Conservation (phyloP, 805 yeast genomes). For the Spathaspora hagerdaliae region DNA sequence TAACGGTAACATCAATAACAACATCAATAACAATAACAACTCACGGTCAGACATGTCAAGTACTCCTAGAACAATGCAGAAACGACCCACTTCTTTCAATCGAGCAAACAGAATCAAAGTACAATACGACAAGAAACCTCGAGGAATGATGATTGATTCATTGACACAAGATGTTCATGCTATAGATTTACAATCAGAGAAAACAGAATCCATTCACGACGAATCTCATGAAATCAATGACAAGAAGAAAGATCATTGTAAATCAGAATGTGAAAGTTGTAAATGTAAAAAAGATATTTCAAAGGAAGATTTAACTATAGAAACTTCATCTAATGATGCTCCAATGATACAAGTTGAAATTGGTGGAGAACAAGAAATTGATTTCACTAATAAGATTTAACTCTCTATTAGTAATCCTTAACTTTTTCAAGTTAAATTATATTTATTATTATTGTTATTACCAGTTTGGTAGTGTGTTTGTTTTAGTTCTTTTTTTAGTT, state of each 20-base stretch:
- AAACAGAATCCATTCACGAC: neutral
- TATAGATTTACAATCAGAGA: neutral
- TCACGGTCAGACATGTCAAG: neutral
- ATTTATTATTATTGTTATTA: too few relatives aligned
- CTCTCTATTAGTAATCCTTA: too few relatives aligned
- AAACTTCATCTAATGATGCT: neutral
- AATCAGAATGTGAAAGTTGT: slow-evolving; percentile 1
- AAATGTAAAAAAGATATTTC: slow-evolving; percentile 1
- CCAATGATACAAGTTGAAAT: slow-evolving; percentile 4
- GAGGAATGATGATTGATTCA: neutral
- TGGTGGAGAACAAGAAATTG: slow-evolving; percentile 6
- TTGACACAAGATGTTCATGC: neutral
- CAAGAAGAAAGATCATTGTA: neutral
- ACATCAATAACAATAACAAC: neutral
- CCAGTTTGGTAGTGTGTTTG: too few relatives aligned
- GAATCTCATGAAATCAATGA: neutral
- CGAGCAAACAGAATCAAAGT: neutral
- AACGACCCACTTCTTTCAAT: neutral
- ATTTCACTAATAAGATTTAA: slow-evolving; percentile 5
- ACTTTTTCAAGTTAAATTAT: too few relatives aligned
- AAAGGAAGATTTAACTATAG: too few relatives aligned
- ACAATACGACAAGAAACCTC: neutral
- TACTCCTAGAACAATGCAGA: neutral
- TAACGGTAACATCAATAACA: neutral
- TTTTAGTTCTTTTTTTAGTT: too few relatives aligned